Percentiles rank a stretch among this genome's conserved stretches.
Conservation (phyloP, 805 yeast species). For the Ascoidea asiatica region DNA sequence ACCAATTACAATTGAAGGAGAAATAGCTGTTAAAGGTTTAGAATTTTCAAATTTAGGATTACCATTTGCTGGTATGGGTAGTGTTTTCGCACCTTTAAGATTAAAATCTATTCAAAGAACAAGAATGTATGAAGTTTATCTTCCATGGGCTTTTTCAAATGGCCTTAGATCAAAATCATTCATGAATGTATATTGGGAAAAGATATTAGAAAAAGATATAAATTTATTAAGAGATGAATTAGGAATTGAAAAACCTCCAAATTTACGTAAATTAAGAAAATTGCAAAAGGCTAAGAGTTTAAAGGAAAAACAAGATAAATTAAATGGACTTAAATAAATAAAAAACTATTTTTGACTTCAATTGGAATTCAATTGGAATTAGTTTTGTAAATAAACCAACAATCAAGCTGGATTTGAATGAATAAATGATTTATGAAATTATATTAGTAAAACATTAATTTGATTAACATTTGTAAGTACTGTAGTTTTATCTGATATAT, state of each 20-base stretch:
- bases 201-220: conserved; percentile 57
- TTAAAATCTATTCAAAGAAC: conserved; percentile 49
- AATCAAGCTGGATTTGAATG: too few species aligned
- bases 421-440: too few species aligned
- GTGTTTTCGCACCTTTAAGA: conserved; percentile 76
- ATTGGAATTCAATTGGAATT: too few species aligned
- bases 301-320: conserved; percentile 8
- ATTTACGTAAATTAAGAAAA: conserved; percentile 53
- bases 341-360: too few species aligned
- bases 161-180: conserved; percentile 66
- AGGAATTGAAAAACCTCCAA: conserved; percentile 69
- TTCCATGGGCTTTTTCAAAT: conserved; percentile 77
- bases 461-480: too few species aligned
- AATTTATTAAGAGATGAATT: conserved; percentile 57
- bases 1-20: conserved; percentile 93
- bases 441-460: too few species aligned
- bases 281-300: conserved; percentile 11
- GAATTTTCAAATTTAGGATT: conserved; percentile 87
- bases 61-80: conserved; percentile 93
- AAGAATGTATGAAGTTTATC: conserved; percentile 53
- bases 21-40: conserved; percentile 81
- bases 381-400: too few species aligned
- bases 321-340: too few species aligned
- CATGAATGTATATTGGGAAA: conserved; percentile 89
- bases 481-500: too few species aligned